These are phyloP conservation scores for Calcarisporium arbuscula DNA, from an alignment of 2,329 filamentous ascomycete species.

Conservation along the genomic window DNA sequence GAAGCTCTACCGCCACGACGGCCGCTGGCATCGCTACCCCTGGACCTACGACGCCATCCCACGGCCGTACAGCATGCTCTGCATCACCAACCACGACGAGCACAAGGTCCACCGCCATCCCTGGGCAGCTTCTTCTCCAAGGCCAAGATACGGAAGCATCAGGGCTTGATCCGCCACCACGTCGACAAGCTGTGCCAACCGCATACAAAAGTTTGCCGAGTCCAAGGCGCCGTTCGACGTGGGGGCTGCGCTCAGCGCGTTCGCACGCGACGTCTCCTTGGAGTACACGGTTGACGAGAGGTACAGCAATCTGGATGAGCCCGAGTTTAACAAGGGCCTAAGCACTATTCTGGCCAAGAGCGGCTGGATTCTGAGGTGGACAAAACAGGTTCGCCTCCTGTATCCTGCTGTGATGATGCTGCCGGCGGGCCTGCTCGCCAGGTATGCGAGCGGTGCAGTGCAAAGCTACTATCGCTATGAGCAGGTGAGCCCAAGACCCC, in stretches of 20 bases:
- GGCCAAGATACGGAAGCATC: constrained; percentile 8
- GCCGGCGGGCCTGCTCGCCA: too few species aligned
- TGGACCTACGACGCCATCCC: constrained; percentile 4
- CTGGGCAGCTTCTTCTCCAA: constrained; percentile 10
- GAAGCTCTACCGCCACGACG: constrained; percentile 8
- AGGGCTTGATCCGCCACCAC: background rate
- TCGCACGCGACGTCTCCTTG: background rate
- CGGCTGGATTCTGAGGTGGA: too few species aligned
- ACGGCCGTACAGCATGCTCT: background rate
- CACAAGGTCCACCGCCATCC: constrained; percentile 2
- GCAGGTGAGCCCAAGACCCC: too few species aligned
- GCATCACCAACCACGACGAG: background rate
- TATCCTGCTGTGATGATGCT: too few species aligned
- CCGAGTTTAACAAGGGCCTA: too few species aligned
- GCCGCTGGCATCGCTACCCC: constrained; percentile 4
- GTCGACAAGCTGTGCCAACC: constrained; percentile 1
- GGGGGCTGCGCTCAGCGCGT: background rate
- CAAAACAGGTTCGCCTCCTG: too few species aligned
- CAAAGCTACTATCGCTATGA: too few species aligned
- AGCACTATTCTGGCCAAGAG: too few species aligned
- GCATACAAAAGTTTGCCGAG: constrained; percentile 6
- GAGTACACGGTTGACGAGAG: constrained; percentile 1
- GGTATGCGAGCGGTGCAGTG: too few species aligned
- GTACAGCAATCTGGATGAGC: background rate
- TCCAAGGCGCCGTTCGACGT: background rate